Evolutionary conservation across 345 rosid genomes (phyloP).

Genomic region (Noccaea bulbosa): DNA sequence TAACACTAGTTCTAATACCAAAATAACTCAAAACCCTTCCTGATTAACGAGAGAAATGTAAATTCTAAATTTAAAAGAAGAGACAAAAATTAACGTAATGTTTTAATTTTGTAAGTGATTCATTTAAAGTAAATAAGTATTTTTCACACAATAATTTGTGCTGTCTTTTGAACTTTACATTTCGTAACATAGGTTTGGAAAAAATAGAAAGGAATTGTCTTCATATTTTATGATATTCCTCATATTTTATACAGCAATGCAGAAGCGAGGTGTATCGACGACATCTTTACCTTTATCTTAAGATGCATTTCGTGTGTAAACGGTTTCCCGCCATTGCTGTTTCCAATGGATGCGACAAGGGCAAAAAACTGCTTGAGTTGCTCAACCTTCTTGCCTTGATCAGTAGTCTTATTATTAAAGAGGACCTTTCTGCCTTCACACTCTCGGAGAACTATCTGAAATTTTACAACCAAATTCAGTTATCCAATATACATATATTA

Average conservation of each 20-base stretch:
- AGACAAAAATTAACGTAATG: too few species aligned
- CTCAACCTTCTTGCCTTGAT: slow-evolving; percentile 50
- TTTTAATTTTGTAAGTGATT: too few species aligned
- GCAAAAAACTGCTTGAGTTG: slow-evolving; percentile 64
- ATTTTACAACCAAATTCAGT: neutral
- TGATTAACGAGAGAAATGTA: too few species aligned
- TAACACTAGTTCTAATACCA: too few species aligned
- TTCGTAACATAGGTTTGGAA: too few species aligned
- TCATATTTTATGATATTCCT: too few species aligned
- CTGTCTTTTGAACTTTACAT: too few species aligned
- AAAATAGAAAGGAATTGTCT: too few species aligned
- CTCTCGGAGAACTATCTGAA: slow-evolving; percentile 57
- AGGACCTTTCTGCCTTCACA: slow-evolving; percentile 59
- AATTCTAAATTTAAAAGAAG: too few species aligned
- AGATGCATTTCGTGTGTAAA: slow-evolving; percentile 61
- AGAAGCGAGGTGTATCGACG: neutral
- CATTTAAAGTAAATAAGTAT: too few species aligned
- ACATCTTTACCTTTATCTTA: slow-evolving; percentile 31
- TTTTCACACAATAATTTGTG: too few species aligned
- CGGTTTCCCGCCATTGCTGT: slow-evolving; percentile 61
- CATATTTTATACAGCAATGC: neutral
- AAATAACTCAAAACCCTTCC: too few species aligned
- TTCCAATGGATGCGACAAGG: slow-evolving; percentile 49
- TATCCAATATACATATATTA: neutral
- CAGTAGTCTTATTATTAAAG: slow-evolving; percentile 73